Evolutionary conservation across 2,329 filamentous ascomycete genomes (phyloP).

Genomic region (Pseudogymnoascus sp.): DNA sequence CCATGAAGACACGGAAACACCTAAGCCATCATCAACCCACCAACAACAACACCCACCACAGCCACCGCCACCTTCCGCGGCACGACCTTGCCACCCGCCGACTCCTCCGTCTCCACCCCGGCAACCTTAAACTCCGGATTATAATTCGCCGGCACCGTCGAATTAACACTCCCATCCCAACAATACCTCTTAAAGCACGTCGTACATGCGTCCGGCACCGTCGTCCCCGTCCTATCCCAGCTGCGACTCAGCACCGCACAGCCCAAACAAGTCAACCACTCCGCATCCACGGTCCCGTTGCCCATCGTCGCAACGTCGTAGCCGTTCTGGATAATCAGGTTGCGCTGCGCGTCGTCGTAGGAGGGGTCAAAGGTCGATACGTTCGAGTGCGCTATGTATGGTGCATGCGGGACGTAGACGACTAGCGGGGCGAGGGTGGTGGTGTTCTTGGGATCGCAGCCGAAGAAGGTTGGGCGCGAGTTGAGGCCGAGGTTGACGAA

Average conservation of each 20-base stretch:
- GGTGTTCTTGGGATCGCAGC: conserved; percentile 60
- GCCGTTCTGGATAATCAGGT: conserved; percentile 78
- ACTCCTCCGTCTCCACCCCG: neutral
- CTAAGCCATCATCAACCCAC: neutral
- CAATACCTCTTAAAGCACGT: conserved; percentile 77
- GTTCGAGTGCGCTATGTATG: conserved; percentile 71
- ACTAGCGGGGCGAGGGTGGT: conserved; percentile 55
- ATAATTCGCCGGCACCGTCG: conserved; percentile 17
- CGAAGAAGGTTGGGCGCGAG: conserved; percentile 69
- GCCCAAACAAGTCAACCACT: conserved; percentile 78
- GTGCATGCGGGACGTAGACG: conserved; percentile 82
- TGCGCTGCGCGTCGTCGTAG: conserved; percentile 58
- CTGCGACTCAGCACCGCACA: conserved; percentile 79
- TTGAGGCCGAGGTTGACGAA: conserved; percentile 73
- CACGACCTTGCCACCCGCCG: neutral
- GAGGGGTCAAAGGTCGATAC: conserved; percentile 64
- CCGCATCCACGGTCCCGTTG: conserved; percentile 63
- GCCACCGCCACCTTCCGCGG: neutral
- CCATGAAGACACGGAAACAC: neutral
- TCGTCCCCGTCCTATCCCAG: conserved; percentile 59
- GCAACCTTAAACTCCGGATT: conserved; percentile 13
- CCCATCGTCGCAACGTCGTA: conserved; percentile 75
- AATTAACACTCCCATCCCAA: conserved; percentile 62
- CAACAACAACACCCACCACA: neutral
- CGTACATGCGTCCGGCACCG: conserved; percentile 62